A percentile compares a stretch with the other conserved stretches of the same genome.
Conservation (phyloP, 179 eudicot genomes). For the Sideroxylon spinosum region DNA sequence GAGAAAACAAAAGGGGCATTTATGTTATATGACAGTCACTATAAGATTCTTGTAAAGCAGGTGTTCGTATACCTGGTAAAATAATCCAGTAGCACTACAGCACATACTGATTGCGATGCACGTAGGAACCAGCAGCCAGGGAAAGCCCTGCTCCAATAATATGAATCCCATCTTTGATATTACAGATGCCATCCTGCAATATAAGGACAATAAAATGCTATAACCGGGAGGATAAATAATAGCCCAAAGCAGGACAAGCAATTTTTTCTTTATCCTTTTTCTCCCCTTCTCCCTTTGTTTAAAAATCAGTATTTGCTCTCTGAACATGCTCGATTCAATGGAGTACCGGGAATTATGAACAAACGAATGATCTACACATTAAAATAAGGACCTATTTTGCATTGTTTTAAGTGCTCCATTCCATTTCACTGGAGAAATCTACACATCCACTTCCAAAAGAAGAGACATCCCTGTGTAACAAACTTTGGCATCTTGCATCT, state of each 20-base stretch:
- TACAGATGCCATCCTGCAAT: constrained; percentile 89
- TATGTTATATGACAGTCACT: too few species aligned
- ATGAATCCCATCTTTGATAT: constrained; percentile 93
- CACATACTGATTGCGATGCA: constrained; percentile 72
- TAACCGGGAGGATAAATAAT: not conserved
- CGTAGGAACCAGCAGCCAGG: constrained; percentile 69
- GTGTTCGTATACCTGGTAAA: constrained; percentile 59
- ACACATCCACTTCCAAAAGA: not conserved
- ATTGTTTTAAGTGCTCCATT: not conserved
- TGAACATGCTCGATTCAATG: not conserved
- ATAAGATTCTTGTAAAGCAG: not conserved
- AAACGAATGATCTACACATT: not conserved
- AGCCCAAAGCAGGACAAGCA: not conserved
- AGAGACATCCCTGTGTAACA: not conserved
- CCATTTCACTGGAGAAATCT: not conserved
- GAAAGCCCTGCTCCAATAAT: constrained; percentile 85
- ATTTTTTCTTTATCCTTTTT: not conserved
- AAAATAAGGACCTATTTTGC: not conserved
- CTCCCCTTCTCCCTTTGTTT: not conserved
- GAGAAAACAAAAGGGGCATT: not conserved
- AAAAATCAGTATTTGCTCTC: not conserved
- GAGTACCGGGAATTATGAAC: not conserved
- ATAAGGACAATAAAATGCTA: constrained; percentile 5
- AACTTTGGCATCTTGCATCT: not conserved
- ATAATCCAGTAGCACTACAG: constrained; percentile 85